phyloP scores from a whole-genome alignment of 306 rosid genomes.

The Prunus campanulata region DNA sequence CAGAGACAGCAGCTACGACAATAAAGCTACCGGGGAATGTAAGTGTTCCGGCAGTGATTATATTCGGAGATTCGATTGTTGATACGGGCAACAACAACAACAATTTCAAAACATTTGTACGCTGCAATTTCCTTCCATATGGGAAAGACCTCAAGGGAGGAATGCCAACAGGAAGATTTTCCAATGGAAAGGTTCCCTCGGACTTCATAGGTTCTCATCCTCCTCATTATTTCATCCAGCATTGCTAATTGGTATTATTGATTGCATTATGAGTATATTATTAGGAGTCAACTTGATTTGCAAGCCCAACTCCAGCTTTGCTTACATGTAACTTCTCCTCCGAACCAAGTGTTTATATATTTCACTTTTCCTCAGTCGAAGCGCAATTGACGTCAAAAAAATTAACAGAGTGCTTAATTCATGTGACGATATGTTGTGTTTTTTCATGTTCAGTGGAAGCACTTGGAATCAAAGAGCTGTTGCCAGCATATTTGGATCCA shows the following conservation, averaged over 20 bases:
- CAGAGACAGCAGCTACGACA: neutral
- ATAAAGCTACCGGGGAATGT: conserved; percentile 14
- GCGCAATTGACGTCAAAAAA: too few relatives aligned
- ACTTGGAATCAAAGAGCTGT: conserved; percentile 34
- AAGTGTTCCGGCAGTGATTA: conserved; percentile 50
- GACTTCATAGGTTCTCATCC: conserved; percentile 49
- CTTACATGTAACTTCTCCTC: too few relatives aligned
- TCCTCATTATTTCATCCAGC: neutral
- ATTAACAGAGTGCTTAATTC: neutral
- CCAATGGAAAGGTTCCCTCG: conserved; percentile 66
- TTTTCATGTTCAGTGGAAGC: conserved; percentile 30
- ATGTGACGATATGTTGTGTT: neutral
- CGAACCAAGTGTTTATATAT: too few relatives aligned
- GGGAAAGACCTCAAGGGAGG: conserved; percentile 61
- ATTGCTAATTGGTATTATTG: too few relatives aligned
- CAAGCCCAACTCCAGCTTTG: too few relatives aligned
- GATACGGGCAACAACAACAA: conserved; percentile 71
- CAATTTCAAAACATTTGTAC: conserved; percentile 33
- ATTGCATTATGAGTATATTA: too few relatives aligned
- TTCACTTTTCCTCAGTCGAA: too few relatives aligned
- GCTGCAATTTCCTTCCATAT: conserved; percentile 64
- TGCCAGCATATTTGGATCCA: conserved; percentile 32
- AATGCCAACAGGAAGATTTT: conserved; percentile 59
- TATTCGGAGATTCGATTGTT: conserved; percentile 74
- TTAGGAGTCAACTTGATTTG: too few relatives aligned